Conservation (phyloP, 768 basidiomycete genomes). For the Auricularia cornea region DNA sequence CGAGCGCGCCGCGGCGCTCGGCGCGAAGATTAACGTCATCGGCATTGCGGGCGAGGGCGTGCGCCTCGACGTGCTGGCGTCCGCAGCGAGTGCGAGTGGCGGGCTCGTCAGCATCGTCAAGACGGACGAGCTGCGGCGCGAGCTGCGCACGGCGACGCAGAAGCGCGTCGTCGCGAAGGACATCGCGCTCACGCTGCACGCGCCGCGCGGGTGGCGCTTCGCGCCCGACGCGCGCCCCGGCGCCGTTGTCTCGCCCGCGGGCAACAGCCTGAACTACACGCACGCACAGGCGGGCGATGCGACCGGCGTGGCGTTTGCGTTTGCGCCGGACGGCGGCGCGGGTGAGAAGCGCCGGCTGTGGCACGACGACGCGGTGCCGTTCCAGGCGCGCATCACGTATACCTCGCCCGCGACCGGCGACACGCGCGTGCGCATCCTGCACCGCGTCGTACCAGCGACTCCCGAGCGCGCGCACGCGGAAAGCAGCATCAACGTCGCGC, state of each 20-base stretch:
- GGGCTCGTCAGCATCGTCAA: constrained; percentile 2
- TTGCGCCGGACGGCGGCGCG: neutral
- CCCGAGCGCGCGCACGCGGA: neutral
- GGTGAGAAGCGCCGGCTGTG: neutral
- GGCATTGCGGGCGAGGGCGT: constrained; percentile 4
- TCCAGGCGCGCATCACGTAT: constrained; percentile 3
- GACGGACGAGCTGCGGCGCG: constrained; percentile 1
- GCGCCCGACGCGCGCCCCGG: constrained; percentile 1
- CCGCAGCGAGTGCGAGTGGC: neutral
- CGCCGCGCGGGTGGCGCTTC: constrained; percentile 15
- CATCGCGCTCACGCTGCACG: neutral
- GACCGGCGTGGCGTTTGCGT: neutral
- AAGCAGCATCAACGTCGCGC: neutral
- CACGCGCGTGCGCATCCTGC: neutral
- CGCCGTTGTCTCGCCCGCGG: neutral
- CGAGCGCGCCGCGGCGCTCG: neutral
- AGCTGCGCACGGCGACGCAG: constrained; percentile 2
- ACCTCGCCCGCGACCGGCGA: neutral
- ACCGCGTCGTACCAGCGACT: neutral
- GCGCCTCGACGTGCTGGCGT: neutral
- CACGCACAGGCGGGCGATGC: constrained; percentile 1
- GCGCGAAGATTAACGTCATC: constrained; percentile 3
- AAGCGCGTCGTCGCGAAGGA: constrained; percentile 1
- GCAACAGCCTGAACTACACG: neutral
- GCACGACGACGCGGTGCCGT: neutral